Evolutionary conservation across 305 asterid genomes (phyloP).

Genomic region (Fraxinus dipetala): DNA sequence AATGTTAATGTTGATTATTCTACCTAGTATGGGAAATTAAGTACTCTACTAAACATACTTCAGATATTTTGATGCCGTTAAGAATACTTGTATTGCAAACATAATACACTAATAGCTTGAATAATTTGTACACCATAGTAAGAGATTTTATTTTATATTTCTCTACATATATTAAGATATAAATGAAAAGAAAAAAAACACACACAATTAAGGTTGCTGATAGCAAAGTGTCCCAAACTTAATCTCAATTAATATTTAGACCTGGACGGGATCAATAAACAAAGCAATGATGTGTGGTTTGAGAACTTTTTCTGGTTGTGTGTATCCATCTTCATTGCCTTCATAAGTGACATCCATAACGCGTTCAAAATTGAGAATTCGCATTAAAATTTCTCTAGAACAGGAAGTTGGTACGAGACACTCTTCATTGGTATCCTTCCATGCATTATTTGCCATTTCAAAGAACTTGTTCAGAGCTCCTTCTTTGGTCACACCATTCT

Average conservation of each 20-base stretch:
- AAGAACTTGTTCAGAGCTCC: neutral
- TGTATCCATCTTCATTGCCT: neutral
- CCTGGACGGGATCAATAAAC: neutral
- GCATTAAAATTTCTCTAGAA: neutral
- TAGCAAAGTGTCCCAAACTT: neutral
- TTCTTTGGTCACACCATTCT: neutral
- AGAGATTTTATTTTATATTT: neutral
- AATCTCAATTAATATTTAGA: neutral
- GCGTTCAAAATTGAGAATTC: neutral
- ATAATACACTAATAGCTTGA: too few species aligned
- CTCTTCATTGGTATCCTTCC: neutral
- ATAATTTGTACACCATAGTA: too few species aligned
- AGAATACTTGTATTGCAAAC: too few species aligned
- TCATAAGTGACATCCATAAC: neutral
- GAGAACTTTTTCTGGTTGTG: neutral
- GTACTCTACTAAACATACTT: too few species aligned
- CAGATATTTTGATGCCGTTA: too few species aligned
- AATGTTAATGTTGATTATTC: too few species aligned
- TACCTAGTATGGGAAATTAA: too few species aligned
- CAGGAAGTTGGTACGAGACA: neutral
- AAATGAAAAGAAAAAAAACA: neutral
- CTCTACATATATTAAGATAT: neutral
- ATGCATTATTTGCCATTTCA: neutral
- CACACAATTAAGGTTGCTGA: neutral
- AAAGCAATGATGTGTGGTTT: neutral